These are phyloP conservation scores for Salinomyces thailandicus DNA, from an alignment of 2,329 filamentous ascomycete genomes.

Conservation along the genomic window DNA sequence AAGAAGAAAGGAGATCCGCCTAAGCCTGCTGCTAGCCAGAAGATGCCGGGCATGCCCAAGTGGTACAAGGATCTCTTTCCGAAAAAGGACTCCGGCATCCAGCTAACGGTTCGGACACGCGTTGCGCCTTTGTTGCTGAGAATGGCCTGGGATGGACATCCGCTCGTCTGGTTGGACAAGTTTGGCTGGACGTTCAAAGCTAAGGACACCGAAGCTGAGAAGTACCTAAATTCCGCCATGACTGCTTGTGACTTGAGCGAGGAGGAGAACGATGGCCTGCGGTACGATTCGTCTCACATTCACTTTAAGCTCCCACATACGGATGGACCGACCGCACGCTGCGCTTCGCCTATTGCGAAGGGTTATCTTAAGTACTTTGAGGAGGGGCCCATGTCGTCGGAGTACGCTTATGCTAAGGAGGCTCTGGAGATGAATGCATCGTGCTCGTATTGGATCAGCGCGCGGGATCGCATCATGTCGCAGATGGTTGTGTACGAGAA, in stretches of 20 bases:
- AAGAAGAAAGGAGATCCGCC: slow-evolving; percentile 78
- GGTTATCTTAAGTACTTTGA: slow-evolving; percentile 87
- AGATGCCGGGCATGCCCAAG: slow-evolving; percentile 84
- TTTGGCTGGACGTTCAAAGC: slow-evolving; percentile 91
- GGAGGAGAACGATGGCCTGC: slow-evolving; percentile 56
- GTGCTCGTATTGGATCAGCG: slow-evolving; percentile 98
- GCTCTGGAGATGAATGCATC: slow-evolving; percentile 97
- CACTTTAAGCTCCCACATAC: slow-evolving; percentile 98
- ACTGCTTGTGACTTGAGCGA: slow-evolving; percentile 64
- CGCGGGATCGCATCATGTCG: slow-evolving; percentile 82
- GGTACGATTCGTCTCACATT: slow-evolving; percentile 52
- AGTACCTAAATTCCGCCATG: slow-evolving; percentile 63
- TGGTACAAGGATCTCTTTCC: slow-evolving; percentile 92
- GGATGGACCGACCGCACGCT: slow-evolving; percentile 76
- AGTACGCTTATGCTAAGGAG: slow-evolving; percentile 84
- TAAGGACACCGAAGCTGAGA: slow-evolving; percentile 47
- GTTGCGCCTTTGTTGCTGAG: slow-evolving; percentile 77
- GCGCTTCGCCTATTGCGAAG: slow-evolving; percentile 81
- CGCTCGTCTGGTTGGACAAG: slow-evolving; percentile 84
- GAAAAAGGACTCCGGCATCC: slow-evolving; percentile 58
- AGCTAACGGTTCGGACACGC: slow-evolving; percentile 73
- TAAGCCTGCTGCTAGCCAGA: slow-evolving; percentile 69
- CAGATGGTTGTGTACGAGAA: slow-evolving; percentile 87
- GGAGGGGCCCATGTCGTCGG: slow-evolving; percentile 72
- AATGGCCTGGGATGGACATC: slow-evolving; percentile 79